Evolutionary conservation across 345 rosid species (phyloP).

Genomic region (Leavenworthia alabamica): DNA sequence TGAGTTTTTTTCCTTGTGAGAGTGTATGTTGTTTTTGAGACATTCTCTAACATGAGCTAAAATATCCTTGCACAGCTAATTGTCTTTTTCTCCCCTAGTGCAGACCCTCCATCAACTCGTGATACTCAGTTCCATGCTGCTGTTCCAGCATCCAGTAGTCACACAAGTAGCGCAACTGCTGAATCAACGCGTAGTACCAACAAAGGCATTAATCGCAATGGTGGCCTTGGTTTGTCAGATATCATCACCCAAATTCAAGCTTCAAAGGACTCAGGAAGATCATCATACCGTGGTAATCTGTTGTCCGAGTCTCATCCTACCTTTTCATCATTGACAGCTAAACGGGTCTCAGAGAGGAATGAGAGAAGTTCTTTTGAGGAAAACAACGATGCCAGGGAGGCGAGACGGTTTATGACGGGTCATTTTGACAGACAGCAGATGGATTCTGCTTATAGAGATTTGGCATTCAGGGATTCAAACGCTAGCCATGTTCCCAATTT

Average conservation of each 20-base stretch:
- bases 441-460: constrained; percentile 57
- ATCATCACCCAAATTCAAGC: constrained; percentile 88
- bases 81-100: constrained; percentile 70
- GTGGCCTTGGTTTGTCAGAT: constrained; percentile 83
- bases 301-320: constrained; percentile 58
- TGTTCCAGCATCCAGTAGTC: constrained; percentile 63
- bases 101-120: constrained; percentile 99
- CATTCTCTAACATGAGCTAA: constrained; percentile 9
- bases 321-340: constrained; percentile 56
- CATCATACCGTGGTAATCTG: constrained; percentile 47
- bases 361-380: constrained; percentile 72
- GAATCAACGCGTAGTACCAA: constrained; percentile 47
- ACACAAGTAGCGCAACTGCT: constrained; percentile 38
- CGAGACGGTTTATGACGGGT: constrained; percentile 49
- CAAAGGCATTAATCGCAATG: constrained; percentile 65
- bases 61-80: constrained; percentile 48
- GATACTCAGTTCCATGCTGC: constrained; percentile 82
- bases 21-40: constrained; percentile 14
- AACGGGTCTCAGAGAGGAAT: constrained; percentile 64
- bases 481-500: constrained; percentile 78
- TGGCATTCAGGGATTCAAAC: constrained; percentile 60
- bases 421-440: constrained; percentile 69
- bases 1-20: constrained; percentile 33
- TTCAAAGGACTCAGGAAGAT: constrained; percentile 80
- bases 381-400: constrained; percentile 52